These are phyloP conservation scores for Pleurotus citrinopileatus DNA, from an alignment of 768 basidiomycete genomes.

Conservation along the genomic window DNA sequence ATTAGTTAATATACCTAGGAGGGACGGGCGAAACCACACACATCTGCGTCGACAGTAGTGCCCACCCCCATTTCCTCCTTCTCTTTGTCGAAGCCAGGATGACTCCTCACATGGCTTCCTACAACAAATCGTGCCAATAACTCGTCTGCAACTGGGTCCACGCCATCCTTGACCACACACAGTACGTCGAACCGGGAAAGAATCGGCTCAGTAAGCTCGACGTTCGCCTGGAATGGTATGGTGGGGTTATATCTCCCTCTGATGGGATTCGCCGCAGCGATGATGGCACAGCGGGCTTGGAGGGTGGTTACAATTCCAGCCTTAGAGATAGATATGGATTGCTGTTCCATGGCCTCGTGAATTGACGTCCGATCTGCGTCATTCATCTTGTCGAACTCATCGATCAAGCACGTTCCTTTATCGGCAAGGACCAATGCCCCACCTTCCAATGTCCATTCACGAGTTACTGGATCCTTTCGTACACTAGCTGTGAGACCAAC, in stretches of 20 bases:
- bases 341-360: conserved; percentile 99
- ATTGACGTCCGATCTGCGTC: conserved; percentile 97
- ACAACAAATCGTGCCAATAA: conserved; percentile 97
- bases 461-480: conserved; percentile 95
- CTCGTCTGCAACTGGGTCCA: conserved; percentile 96
- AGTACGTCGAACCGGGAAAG: conserved; percentile 96
- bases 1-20: background rate
- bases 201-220: conserved; percentile 97
- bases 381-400: conserved; percentile 99
- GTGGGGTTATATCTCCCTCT: conserved; percentile 98
- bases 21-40: conserved; percentile 48
- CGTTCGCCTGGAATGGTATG: conserved; percentile 97
- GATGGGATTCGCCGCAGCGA: conserved; percentile 97
- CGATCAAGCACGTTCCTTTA: conserved; percentile 96
- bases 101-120: conserved; percentile 90
- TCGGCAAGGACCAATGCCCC: conserved; percentile 98
- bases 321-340: conserved; percentile 98
- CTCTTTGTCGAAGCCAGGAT: conserved; percentile 86
- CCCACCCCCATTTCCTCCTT: conserved; percentile 93
- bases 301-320: conserved; percentile 98
- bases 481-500: conserved; percentile 99
- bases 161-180: conserved; percentile 97
- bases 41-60: conserved; percentile 86
- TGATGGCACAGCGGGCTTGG: conserved; percentile 95
- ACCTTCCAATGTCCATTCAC: conserved; percentile 98